Percentiles rank a stretch among this genome's conserved stretches.
Evolutionary conservation across 2,329 filamentous ascomycete genomes (phyloP).

Genomic region (Atkinsonella hypoxylon): DNA sequence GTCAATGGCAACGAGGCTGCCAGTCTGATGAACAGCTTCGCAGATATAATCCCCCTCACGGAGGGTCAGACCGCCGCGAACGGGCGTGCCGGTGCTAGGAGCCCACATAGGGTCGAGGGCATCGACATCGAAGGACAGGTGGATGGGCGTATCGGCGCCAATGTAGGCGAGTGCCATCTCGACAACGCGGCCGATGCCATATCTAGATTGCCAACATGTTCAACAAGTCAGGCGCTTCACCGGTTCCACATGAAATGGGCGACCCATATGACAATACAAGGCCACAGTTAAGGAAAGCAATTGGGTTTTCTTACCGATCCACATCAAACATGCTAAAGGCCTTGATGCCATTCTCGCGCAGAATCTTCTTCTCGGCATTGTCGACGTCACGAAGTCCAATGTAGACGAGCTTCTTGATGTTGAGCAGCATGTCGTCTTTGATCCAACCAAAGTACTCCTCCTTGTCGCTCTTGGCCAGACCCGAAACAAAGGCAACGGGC

Average conservation of each 20-base stretch:
- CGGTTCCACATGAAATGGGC: too few relatives aligned
- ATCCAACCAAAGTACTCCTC: conserved; percentile 88
- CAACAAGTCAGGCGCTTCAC: too few relatives aligned
- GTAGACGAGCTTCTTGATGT: conserved; percentile 81
- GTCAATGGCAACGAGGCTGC: conserved; percentile 67
- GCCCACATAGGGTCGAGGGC: conserved; percentile 94
- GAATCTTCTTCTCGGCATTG: conserved; percentile 80
- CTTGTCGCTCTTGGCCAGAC: conserved; percentile 63
- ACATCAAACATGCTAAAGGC: conserved; percentile 99
- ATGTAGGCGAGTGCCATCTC: conserved; percentile 98
- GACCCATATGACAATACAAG: too few relatives aligned
- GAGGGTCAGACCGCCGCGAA: conserved; percentile 83
- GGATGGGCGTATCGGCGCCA: conserved; percentile 86
- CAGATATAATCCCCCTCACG: conserved; percentile 96
- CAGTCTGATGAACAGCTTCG: conserved; percentile 71
- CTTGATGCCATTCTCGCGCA: conserved; percentile 81
- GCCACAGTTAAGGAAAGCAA: not conserved
- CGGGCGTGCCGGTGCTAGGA: conserved; percentile 88
- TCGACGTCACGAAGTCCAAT: conserved; percentile 93
- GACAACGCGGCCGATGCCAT: conserved; percentile 91
- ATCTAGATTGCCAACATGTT: conserved; percentile 29
- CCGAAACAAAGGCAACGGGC: conserved; percentile 86
- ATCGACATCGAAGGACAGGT: conserved; percentile 95
- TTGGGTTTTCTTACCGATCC: conserved; percentile 50
- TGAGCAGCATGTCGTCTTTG: conserved; percentile 55